Base-by-base conservation (phyloP, 306 rosid species). In the Gastrolobium bilobum region DNA sequence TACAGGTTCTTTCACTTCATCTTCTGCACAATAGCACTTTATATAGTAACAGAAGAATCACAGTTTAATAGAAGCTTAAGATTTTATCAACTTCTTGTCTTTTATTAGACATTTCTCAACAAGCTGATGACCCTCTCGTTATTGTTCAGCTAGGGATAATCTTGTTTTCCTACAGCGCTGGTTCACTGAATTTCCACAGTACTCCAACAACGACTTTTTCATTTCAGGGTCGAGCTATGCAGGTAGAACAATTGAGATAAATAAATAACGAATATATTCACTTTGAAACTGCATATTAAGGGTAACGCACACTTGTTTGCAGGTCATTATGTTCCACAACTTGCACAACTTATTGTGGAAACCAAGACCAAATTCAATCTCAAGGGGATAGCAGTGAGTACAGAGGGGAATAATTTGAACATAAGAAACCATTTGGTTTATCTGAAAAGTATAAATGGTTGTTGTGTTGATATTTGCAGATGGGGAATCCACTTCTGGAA, bases 311-410 rank as follows among this genome's bases (percentile, higher is more conserved):
- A 2, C 73, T 63, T 60, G 13, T 66, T 68, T 64, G 6, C 85
- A 90, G 93, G 97, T 0, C 97, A 91, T 83, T 91, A 91, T 54
- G 89, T 83, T 61, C 97, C 97, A 29, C 92, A 91, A 57, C 97
- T 91, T 40, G 97, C 92, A n/a, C 78, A 44, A 39, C 93, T 88
- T 53, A 71, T 91, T 68, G 30, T 83, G 29, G 71, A 84, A 61
- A 79, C 84, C 35, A 84, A 86, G 14, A 7, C 62, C 0, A 73
- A 81, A 10, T 10, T 91, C 80, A 86, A 84, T 62, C 87, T 91
- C 69, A 91, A 84, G 62, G 93, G 92, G 48, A 79, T 91, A 83
- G 97, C 92, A 1, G 93, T 91, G 81, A 91, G 90, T 71, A 37
- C 33, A 38, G 3, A 44, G 3, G 8, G 31, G 5, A 54, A 76